A percentile compares a stretch with the other conserved stretches of the same genome.
Evolutionary conservation across 768 basidiomycete genomes (phyloP).

Genomic region (Serendipita sp.): DNA sequence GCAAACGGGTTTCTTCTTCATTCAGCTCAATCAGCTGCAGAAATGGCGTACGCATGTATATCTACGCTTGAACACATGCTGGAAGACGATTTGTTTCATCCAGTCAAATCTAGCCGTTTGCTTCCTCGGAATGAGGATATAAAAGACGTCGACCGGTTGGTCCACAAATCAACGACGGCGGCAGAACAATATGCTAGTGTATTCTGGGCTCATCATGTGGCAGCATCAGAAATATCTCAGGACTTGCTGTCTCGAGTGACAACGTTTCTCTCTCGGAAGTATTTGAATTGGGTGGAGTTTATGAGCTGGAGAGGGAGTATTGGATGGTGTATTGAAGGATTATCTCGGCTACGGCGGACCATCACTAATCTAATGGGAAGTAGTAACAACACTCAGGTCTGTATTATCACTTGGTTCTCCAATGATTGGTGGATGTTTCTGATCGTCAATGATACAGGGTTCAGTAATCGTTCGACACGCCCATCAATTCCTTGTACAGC

Average conservation of each 20-base stretch:
- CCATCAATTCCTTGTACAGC: not conserved
- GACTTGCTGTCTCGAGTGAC: not conserved
- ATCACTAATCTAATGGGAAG: not conserved
- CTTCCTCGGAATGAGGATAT: not conserved
- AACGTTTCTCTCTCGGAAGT: not conserved
- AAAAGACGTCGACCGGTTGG: not conserved
- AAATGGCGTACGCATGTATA: not conserved
- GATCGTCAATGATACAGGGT: not conserved
- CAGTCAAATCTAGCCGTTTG: not conserved
- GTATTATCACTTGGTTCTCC: not conserved
- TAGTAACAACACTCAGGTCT: not conserved
- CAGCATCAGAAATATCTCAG: not conserved
- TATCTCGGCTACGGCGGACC: not conserved
- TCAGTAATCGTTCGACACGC: not conserved
- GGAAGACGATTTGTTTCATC: not conserved
- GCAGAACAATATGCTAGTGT: not conserved
- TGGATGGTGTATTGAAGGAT: not conserved
- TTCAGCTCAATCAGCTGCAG: not conserved
- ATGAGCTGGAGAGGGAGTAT: not conserved
- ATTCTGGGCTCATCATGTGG: slow-evolving; percentile 1
- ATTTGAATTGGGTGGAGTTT: not conserved
- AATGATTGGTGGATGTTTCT: not conserved
- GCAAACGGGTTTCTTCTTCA: slow-evolving; percentile 1
- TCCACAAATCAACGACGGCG: not conserved
- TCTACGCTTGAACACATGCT: not conserved